Evolutionary conservation across 352 stramenopile genomes (phyloP), one percentile per base, ranked within the genome.

Genomic region (Chloridella minuta): DNA sequence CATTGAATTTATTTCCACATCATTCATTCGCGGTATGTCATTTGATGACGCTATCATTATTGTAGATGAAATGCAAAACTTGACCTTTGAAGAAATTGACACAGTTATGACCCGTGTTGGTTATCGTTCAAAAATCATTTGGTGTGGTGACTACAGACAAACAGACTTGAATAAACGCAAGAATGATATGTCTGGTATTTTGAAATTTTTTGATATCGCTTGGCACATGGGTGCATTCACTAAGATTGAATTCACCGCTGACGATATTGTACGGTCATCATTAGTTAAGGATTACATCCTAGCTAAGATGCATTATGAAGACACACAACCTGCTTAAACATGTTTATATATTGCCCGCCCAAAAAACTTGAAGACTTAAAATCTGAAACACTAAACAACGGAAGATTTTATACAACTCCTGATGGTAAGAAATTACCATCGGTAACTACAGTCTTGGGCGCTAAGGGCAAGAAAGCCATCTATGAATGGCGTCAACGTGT

Each of bases 171-270:
- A 30, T 30, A 83, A 83, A 24, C n/a, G 23, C n/a, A 25, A 22
- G n/a, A 22, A 83, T 83, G 51, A 83, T 83, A 83, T 25, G 51
- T 25, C n/a, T 83, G 51, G 51, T 83, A 25, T 83, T 83, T 83
- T 24, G 51, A 24, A 83, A 25, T 83, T 83, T 24, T 24, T 83
- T 25, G 23, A 83, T 24, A 83, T 83, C n/a, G n/a, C 23, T 25
- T 22, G 23, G n/a, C n/a, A 83, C n/a, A 24, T 83, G n/a, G 51
- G 23, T 83, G n/a, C n/a, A 25, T 83, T 83, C 23, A 83, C 51
- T 24, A 83, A 24, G 23, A 25, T 83, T 83, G n/a, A 22, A 83
- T 83, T 83, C 23, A 83, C 51, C n/a, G n/a, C n/a, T 24, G 23
- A 83, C n/a, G 51, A 83, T 24, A 83, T 83, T 83, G 51, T 83